Percentiles rank a stretch among this genome's conserved stretches.
phyloP scores from a whole-genome alignment of 2,329 filamentous ascomycete species.

The Phaeosphaeriaceae sp. region DNA sequence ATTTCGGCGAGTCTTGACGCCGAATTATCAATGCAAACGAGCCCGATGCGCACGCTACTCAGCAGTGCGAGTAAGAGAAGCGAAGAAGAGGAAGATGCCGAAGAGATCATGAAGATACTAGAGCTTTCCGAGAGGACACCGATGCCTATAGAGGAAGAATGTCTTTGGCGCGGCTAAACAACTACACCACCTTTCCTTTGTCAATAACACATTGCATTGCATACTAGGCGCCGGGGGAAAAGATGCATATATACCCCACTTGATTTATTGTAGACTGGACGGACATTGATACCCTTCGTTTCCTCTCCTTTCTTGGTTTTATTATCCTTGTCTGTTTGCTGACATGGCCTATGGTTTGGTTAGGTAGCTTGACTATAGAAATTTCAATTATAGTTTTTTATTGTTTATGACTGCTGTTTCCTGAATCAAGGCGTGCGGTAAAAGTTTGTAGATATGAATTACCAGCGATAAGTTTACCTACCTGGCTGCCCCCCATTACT shows the following conservation, averaged over 20 bases:
- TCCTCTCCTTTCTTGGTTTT: neutral
- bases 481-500: too few species aligned
- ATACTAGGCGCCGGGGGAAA: neutral
- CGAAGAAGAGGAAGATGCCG: constrained; percentile 45
- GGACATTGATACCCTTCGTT: constrained; percentile 1
- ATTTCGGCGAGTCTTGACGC: constrained; percentile 44
- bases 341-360: neutral
- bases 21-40: constrained; percentile 34
- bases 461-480: too few species aligned
- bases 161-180: constrained; percentile 39
- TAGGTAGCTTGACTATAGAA: neutral
- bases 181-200: neutral
- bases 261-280: neutral
- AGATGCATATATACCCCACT: constrained; percentile 1
- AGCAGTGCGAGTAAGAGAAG: constrained; percentile 33
- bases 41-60: constrained; percentile 43
- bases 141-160: constrained; percentile 50
- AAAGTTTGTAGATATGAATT: too few species aligned
- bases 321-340: neutral
- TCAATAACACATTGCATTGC: constrained; percentile 1
- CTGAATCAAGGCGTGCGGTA: too few species aligned
- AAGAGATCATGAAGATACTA: constrained; percentile 34
- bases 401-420: neutral
- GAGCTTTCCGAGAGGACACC: constrained; percentile 42
- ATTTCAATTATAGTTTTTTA: too few species aligned